Evolutionary conservation across 331 rosid genomes (phyloP).

Genomic region (Prunus yedoensis): DNA sequence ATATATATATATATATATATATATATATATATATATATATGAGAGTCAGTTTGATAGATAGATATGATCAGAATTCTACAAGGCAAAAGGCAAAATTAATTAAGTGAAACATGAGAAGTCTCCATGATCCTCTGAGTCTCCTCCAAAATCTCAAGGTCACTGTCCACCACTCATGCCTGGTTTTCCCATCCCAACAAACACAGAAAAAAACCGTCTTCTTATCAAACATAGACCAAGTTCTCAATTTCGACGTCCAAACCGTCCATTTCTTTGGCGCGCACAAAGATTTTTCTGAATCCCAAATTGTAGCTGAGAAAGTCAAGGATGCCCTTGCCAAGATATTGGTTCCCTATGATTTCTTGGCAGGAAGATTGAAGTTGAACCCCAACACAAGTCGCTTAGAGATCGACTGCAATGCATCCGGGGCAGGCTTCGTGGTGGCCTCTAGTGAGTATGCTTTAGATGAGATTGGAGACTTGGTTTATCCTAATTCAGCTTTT

Average conservation of each 20-base stretch:
- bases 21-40: too few relatives aligned
- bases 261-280: conserved; percentile 60
- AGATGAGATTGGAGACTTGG: conserved; percentile 64
- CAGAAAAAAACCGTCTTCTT: conserved; percentile 55
- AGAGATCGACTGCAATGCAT: conserved; percentile 61
- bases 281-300: conserved; percentile 41
- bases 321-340: conserved; percentile 40
- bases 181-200: conserved; percentile 50
- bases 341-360: conserved; percentile 57
- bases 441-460: conserved; percentile 54
- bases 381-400: conserved; percentile 39
- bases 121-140: not conserved
- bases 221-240: conserved; percentile 76
- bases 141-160: conserved; percentile 55
- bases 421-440: conserved; percentile 65
- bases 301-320: conserved; percentile 35
- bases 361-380: conserved; percentile 61
- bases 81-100: not conserved
- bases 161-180: conserved; percentile 36
- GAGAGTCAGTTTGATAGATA: too few relatives aligned
- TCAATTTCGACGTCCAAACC: conserved; percentile 61
- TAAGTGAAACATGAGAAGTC: not conserved
- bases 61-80: too few relatives aligned
- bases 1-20: too few relatives aligned
- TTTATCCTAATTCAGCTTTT: conserved; percentile 72